A percentile compares a stretch with the other conserved stretches of the same genome.
Conservation (phyloP, 2,329 filamentous ascomycete genomes). For the Penicillium sp. region DNA sequence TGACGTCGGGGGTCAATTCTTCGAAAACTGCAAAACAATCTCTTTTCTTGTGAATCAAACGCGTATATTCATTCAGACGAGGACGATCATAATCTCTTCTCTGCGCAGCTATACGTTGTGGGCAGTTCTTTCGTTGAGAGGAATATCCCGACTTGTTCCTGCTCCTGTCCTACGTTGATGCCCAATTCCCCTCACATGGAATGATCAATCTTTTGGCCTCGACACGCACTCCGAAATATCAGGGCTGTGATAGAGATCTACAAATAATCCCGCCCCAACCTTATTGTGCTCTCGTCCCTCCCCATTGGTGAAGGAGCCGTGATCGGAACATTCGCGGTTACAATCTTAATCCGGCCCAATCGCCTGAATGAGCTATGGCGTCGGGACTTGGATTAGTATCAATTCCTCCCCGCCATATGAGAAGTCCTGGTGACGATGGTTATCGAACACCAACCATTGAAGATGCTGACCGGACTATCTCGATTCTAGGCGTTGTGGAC, state of each 20-base stretch:
- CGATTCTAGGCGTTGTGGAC: conserved; percentile 11
- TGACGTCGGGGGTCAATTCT: not conserved
- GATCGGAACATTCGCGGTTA: not conserved
- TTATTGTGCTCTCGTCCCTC: not conserved
- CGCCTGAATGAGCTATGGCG: conserved; percentile 12
- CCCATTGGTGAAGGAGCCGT: not conserved
- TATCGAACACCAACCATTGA: conserved; percentile 48
- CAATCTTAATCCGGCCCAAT: not conserved
- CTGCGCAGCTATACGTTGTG: not conserved
- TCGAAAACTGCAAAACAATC: not conserved
- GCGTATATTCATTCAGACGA: not conserved
- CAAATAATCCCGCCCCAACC: not conserved
- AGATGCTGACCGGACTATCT: conserved; percentile 36
- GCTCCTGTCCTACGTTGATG: not conserved
- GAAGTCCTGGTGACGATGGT: conserved; percentile 43
- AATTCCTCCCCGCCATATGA: conserved; percentile 34
- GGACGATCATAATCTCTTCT: not conserved
- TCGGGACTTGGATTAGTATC: conserved; percentile 7
- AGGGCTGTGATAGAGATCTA: not conserved
- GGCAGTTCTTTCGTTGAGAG: not conserved
- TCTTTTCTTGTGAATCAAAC: not conserved
- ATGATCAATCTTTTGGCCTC: not conserved
- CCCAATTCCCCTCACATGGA: not conserved
- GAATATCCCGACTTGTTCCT: not conserved
- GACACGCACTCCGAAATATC: not conserved